Evolutionary conservation across 2,329 filamentous ascomycete genomes (phyloP), one percentile per base, ranked within the genome.

Genomic region (Pseudogymnoascus pannorum): DNA sequence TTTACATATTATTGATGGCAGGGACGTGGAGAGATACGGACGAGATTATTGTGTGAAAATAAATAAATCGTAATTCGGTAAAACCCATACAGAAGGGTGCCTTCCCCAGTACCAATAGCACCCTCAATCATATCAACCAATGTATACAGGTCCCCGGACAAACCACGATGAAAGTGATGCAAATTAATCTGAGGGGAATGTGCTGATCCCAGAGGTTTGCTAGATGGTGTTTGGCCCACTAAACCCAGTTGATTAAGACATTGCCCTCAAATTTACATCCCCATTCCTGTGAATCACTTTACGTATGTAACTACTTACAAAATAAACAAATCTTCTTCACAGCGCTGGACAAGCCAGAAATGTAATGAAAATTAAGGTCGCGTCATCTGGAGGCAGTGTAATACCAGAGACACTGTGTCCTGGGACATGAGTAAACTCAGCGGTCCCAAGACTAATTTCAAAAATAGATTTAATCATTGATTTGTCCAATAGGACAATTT

Each of bases 401-500:
- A 87, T 84, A 85, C 85, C 81, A 79, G 81, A 84, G 85, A 89
- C 86, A 89, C 87, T 76, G 83, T 89, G 85, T 75, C 71, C 73
- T 72, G 69, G 73, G 74, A 74, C 81, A 81, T 88, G 80, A 77
- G 86, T 87, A 88, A 89, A 87, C 86, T 80, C 85, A 88, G 87
- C 83, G 86, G 81, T 68, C 67, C 71, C 75, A 72, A 68, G 72
- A 73, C 75, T 70, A 82, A 67, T 64, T 69, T 63, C 80, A 90
- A 90, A 87, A 89, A 92, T 91, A 82, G 81, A 87, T 85, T 84
- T 90, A 92, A 92, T 90, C 87, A 85, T 79, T 80, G 82, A 83
- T 84, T 80, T 80, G 79, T 79, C 80, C 85, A 58, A 81, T 78
- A 83, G 85, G 81, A 79, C 80, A 81, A 82, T 91, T 89, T 88